These are phyloP conservation scores for Tillandsia leiboldiana DNA, from an alignment of 176 grass and related monocot species.

Conservation along the genomic window DNA sequence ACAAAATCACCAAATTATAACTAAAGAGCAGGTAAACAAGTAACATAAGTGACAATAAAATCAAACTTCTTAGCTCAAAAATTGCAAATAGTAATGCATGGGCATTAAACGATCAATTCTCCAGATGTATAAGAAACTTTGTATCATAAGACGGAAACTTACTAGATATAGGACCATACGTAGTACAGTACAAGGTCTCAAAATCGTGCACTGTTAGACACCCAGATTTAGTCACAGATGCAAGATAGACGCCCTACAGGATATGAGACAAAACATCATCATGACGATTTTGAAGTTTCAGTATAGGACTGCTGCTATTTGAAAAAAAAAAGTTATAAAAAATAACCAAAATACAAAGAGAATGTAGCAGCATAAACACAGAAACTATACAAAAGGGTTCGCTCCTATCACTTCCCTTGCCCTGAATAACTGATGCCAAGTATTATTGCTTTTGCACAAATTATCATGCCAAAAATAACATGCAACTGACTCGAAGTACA, in stretches of 20 bases:
- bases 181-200: slow-evolving; percentile 71
- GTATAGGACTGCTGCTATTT: too few species aligned
- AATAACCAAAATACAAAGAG: too few species aligned
- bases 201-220: slow-evolving; percentile 96
- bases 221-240: slow-evolving; percentile 75
- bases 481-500: background rate
- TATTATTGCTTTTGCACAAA: background rate
- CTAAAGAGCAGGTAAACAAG: too few species aligned
- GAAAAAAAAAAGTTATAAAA: too few species aligned
- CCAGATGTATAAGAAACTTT: background rate
- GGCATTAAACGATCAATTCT: background rate
- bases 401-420: too few species aligned
- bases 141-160: slow-evolving; percentile 26
- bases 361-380: too few species aligned
- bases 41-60: too few species aligned
- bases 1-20: slow-evolving; percentile 3
- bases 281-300: too few species aligned
- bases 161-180: slow-evolving; percentile 44
- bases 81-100: too few species aligned
- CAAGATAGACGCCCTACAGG: slow-evolving; percentile 85
- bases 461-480: slow-evolving; percentile 1
- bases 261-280: background rate
- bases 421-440: too few species aligned
- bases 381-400: too few species aligned
- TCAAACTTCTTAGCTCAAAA: too few species aligned